Evolutionary conservation across 2,329 filamentous ascomycete species (phyloP).

Genomic region (Pseudogymnoascus sp.): DNA sequence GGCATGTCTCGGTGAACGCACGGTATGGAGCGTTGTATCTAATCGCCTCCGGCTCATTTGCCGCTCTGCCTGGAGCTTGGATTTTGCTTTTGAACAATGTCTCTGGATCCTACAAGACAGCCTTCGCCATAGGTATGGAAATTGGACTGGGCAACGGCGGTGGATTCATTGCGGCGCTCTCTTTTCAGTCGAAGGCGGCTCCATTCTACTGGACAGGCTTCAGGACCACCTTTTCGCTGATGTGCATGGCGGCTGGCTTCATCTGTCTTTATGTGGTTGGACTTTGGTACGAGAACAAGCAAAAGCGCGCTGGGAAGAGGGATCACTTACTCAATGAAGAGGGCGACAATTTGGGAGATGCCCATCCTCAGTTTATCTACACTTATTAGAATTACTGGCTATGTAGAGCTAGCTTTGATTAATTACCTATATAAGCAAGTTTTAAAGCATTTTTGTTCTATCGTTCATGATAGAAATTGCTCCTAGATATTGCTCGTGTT

Average conservation of each 20-base stretch:
- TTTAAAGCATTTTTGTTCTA: neutral
- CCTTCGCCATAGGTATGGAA: slow-evolving; percentile 33
- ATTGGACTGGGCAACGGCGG: neutral
- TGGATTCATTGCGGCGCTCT: slow-evolving; percentile 11
- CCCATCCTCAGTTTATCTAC: slow-evolving; percentile 12
- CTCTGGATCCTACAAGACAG: slow-evolving; percentile 40
- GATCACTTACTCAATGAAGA: slow-evolving; percentile 35
- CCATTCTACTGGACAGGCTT: slow-evolving; percentile 8
- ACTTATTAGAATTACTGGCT: neutral
- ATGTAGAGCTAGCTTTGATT: neutral
- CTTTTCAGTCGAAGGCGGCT: slow-evolving; percentile 11
- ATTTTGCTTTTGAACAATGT: slow-evolving; percentile 49
- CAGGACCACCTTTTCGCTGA: slow-evolving; percentile 19
- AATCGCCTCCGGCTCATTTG: slow-evolving; percentile 31
- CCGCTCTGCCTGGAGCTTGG: slow-evolving; percentile 32
- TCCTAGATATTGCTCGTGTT: no score
- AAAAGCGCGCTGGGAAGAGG: slow-evolving; percentile 41
- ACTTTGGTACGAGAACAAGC: slow-evolving; percentile 41
- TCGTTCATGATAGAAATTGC: neutral
- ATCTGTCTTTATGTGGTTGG: slow-evolving; percentile 30
- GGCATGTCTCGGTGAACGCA: slow-evolving; percentile 12
- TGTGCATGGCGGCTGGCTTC: slow-evolving; percentile 19
- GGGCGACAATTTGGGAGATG: slow-evolving; percentile 9
- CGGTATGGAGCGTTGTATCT: slow-evolving; percentile 34
- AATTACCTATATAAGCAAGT: neutral